phyloP scores from a whole-genome alignment of 2,329 filamentous ascomycete species.

The Fonsecaea monophora region DNA sequence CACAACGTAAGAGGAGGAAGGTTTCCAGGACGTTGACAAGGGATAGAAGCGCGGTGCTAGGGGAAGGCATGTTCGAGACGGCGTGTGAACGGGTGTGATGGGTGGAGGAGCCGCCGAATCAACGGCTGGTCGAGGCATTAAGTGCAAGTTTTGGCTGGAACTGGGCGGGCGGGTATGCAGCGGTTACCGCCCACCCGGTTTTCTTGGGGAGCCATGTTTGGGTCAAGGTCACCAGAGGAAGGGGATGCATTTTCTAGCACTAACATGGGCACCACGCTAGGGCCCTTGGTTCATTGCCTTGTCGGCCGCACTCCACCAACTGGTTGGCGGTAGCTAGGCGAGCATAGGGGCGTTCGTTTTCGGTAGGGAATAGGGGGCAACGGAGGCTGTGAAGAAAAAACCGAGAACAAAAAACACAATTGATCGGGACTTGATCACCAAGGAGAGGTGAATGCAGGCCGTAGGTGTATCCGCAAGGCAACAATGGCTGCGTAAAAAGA shows the following conservation, averaged over 20 bases:
- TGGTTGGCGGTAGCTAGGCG: neutral
- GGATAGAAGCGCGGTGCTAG: constrained; percentile 29
- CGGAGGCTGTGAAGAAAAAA: neutral
- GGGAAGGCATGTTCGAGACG: constrained; percentile 19
- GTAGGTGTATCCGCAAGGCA: neutral
- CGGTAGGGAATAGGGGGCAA: neutral
- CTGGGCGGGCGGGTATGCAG: constrained; percentile 23
- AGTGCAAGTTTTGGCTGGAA: neutral
- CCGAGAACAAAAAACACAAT: neutral
- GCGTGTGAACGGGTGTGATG: constrained; percentile 30
- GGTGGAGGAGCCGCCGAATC: constrained; percentile 24
- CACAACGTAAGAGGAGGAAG: constrained; percentile 2
- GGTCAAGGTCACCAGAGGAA: neutral
- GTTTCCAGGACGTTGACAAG: constrained; percentile 7
- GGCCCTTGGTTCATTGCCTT: neutral
- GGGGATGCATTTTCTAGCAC: constrained; percentile 13
- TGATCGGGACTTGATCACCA: neutral
- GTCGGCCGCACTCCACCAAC: constrained; percentile 2
- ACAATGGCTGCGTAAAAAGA: neutral
- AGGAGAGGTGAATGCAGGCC: neutral
- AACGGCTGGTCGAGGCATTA: constrained; percentile 8
- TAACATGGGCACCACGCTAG: constrained; percentile 5
- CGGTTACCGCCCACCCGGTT: constrained; percentile 30
- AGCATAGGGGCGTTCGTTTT: neutral
- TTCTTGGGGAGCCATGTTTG: constrained; percentile 10